Evolutionary conservation across 164 flowering plant genomes (phyloP), one percentile per base, ranked within the genome.

Genomic region (Berberis thunbergii): DNA sequence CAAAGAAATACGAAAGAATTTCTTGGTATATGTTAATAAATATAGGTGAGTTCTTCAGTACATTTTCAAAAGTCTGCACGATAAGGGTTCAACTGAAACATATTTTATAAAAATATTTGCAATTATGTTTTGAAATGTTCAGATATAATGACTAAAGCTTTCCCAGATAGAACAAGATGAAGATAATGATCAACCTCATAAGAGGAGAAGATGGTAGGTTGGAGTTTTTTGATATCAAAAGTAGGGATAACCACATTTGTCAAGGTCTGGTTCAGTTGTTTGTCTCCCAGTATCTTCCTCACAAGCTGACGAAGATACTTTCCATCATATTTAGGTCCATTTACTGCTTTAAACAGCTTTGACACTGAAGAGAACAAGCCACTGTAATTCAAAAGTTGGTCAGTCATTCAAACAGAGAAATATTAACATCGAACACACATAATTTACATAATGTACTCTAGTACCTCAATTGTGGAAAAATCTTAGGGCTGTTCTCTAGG

Each of bases 391-490:
- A 3, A 4, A 41, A 41, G 6, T 7, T 52, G 10, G 13, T 26
- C n/a, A 26, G 10, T 10, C n/a, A 10, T 52, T 52, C 4, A 3
- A 52, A 7, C 54, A 52, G 7, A 52, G n/a, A 52, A 7, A 7
- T 52, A 52, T 52, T 46, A 46, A 46, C 26, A 26, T 26, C 26
- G 26, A 26, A 26, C 26, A 26, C 26, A 26, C 26, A 26, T 26
- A 26, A 26, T 26, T 26, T 26, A 26, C 26, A 26, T 26, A 26
- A 0, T 0, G 26, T 11, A 48, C 10, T 42, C 5, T 7, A 41
- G 40, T 60, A 77, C 80, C 72, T 59, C 3, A 0, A 3, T 2
- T 78, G 80, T 49, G 84, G 80, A 45, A 80, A 80, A 4, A 78
- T 78, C 45, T 70, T 72, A 7, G 84, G 80, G 44, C 63, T 59